Evolutionary conservation across 305 asterid genomes (phyloP).

Genomic region (Rubia tinctorum): DNA sequence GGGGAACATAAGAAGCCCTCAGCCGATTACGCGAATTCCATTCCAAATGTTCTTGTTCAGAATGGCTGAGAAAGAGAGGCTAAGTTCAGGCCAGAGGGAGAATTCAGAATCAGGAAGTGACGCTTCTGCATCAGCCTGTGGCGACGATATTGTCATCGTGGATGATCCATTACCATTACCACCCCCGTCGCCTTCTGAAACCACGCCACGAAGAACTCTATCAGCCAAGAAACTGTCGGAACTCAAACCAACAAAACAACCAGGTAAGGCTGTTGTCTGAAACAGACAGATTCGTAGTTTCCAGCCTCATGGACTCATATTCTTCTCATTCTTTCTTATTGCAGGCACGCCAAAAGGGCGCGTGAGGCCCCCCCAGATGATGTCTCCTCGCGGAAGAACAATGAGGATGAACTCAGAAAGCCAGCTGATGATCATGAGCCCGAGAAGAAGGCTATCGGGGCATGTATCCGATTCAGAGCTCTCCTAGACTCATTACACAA

Average conservation of each 20-base stretch:
- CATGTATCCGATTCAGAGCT: conserved; percentile 82
- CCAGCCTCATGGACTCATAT: not conserved
- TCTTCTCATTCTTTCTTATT: not conserved
- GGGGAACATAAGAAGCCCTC: conserved; percentile 16
- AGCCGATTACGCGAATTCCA: conserved; percentile 51
- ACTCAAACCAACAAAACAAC: conserved; percentile 39
- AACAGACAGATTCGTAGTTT: not conserved
- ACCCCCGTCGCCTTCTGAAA: conserved; percentile 47
- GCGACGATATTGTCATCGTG: conserved; percentile 43
- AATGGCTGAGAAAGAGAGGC: conserved; percentile 68
- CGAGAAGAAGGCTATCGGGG: conserved; percentile 57
- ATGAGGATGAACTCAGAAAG: conserved; percentile 67
- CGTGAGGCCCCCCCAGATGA: conserved; percentile 59
- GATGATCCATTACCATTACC: conserved; percentile 48
- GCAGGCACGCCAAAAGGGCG: conserved; percentile 70
- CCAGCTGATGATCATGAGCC: conserved; percentile 40
- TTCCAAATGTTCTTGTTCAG: conserved; percentile 71
- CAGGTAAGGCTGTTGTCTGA: conserved; percentile 37
- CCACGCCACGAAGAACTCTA: conserved; percentile 34
- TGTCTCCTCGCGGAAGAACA: conserved; percentile 42
- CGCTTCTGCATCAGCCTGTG: conserved; percentile 65
- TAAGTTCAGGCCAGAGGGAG: conserved; percentile 39
- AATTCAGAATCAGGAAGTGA: conserved; percentile 84
- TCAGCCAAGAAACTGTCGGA: conserved; percentile 45
- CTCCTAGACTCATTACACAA: conserved; percentile 19